These are phyloP conservation scores for Aethionema arabicum DNA, from an alignment of 345 rosid genomes.

Conservation along the genomic window DNA sequence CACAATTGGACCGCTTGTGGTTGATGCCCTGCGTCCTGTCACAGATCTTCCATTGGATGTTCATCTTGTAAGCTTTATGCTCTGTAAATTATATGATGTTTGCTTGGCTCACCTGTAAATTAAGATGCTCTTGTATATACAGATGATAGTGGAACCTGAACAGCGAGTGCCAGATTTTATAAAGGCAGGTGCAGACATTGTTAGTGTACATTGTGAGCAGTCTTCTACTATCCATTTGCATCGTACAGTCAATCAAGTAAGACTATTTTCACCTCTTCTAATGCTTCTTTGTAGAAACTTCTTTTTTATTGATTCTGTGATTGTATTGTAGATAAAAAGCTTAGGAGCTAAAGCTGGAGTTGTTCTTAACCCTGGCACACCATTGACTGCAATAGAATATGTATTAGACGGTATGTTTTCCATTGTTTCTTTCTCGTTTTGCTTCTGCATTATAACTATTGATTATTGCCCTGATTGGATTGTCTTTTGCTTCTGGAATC, in stretches of 20 bases:
- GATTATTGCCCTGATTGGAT: conserved; percentile 10
- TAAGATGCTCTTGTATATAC: conserved; percentile 30
- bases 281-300: conserved; percentile 1
- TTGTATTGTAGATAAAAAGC: conserved; percentile 56
- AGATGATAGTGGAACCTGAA: conserved; percentile 97
- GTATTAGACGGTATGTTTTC: conserved; percentile 64
- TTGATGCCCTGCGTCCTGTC: conserved; percentile 86
- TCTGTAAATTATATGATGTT: conserved; percentile 10
- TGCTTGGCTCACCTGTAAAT: conserved; percentile 12
- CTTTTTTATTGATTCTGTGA: neutral
- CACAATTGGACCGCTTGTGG: conserved; percentile 91
- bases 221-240: conserved; percentile 91
- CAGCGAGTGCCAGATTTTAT: conserved; percentile 86
- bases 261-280: conserved; percentile 17
- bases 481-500: conserved; percentile 28
- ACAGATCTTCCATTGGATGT: conserved; percentile 95
- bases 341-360: conserved; percentile 97
- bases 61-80: conserved; percentile 59
- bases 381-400: conserved; percentile 70
- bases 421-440: neutral
- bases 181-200: conserved; percentile 95
- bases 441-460: conserved; percentile 4
- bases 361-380: conserved; percentile 85
- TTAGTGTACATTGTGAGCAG: conserved; percentile 91
- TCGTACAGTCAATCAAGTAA: conserved; percentile 73